A percentile compares a stretch with the other conserved stretches of the same genome.
These are phyloP conservation scores for Epichloe gansuensis DNA, from an alignment of 2,329 filamentous ascomycete genomes.

Conservation along the genomic window DNA sequence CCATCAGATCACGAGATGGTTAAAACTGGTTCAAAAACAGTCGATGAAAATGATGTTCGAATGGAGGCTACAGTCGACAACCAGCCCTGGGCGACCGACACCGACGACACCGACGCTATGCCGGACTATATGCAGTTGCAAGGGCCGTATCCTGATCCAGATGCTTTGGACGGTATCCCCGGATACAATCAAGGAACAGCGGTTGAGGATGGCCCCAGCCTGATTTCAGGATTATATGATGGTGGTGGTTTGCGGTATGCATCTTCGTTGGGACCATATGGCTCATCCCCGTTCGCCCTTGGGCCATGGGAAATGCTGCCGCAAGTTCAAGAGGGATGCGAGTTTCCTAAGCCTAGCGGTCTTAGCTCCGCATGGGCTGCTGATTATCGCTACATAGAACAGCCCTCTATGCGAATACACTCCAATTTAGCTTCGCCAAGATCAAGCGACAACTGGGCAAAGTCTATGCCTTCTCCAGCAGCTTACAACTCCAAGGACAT, in stretches of 20 bases:
- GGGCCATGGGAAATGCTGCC: constrained; percentile 7
- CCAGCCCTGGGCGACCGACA: constrained; percentile 1
- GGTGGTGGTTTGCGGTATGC: constrained; percentile 4
- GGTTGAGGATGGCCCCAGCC: neutral
- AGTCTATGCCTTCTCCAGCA: neutral
- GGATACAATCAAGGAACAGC: neutral
- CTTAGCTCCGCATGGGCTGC: constrained; percentile 23
- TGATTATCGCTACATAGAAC: constrained; percentile 10
- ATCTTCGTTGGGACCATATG: constrained; percentile 7
- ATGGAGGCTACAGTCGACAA: constrained; percentile 6
- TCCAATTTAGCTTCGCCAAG: constrained; percentile 2
- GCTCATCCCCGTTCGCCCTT: constrained; percentile 11
- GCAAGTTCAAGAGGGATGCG: constrained; percentile 16
- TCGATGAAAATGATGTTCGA: constrained; percentile 5
- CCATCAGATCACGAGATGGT: constrained; percentile 12
- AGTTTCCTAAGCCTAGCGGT: constrained; percentile 18
- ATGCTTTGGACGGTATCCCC: neutral
- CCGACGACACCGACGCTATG: constrained; percentile 1
- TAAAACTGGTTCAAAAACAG: neutral
- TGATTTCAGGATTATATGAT: constrained; percentile 6
- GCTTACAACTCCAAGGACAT: neutral
- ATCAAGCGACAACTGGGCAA: constrained; percentile 4
- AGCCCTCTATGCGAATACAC: constrained; percentile 2
- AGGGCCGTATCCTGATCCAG: constrained; percentile 5
- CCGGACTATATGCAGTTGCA: constrained; percentile 5